Conservation (phyloP, 164 flowering plant species). For the Vitis labrusca region DNA sequence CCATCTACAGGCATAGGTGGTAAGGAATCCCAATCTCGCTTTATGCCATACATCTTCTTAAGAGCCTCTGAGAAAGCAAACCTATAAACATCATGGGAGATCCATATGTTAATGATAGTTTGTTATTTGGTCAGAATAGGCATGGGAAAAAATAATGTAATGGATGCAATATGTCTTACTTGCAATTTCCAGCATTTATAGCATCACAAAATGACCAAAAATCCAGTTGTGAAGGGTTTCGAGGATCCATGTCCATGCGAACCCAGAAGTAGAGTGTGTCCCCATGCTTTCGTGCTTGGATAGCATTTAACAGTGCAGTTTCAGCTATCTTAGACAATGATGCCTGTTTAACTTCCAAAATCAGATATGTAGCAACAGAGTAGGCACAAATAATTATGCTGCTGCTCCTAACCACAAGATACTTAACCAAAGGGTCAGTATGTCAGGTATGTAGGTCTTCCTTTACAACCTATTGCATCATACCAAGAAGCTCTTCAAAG, state of each 20-base stretch:
- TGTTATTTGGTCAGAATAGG: no score
- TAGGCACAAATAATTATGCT: no score
- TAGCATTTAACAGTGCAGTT: constrained; percentile 56
- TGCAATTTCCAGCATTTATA: constrained; percentile 96
- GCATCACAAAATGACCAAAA: constrained; percentile 99
- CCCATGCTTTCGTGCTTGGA: constrained; percentile 67
- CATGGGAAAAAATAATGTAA: not conserved
- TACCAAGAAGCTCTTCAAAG: no score
- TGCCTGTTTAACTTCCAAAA: constrained; percentile 40
- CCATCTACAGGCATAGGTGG: constrained; percentile 93
- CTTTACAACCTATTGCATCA: no score
- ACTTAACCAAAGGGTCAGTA: no score
- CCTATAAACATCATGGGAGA: constrained; percentile 30
- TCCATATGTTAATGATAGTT: not conserved
- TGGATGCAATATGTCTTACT: constrained; percentile 37
- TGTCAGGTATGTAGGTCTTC: no score
- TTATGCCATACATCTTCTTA: constrained; percentile 74
- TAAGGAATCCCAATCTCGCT: constrained; percentile 47
- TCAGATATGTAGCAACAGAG: constrained; percentile 5
- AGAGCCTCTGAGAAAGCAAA: constrained; percentile 76
- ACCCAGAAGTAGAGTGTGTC: constrained; percentile 95
- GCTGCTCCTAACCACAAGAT: no score
- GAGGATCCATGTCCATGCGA: constrained; percentile 77
- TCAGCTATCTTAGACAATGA: constrained; percentile 73
- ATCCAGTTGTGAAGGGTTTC: constrained; percentile 62